Conservation (phyloP, 2,329 filamentous ascomycete genomes). For the Gnomoniopsis sp. region DNA sequence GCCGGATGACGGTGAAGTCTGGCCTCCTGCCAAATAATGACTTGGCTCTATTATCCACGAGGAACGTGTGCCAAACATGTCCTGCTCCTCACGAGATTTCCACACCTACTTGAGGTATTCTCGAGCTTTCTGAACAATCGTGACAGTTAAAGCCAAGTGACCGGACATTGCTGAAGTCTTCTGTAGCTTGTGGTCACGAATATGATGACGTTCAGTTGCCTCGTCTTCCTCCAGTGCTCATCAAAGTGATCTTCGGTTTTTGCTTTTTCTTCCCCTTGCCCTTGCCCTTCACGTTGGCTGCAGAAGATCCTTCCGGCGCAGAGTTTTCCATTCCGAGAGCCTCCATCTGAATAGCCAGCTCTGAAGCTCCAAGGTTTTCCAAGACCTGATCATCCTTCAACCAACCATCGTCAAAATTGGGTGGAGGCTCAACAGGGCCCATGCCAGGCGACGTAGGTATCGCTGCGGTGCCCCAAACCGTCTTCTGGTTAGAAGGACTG, state of each 20-base stretch:
- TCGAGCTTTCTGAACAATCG: neutral
- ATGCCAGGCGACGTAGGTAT: constrained; percentile 57
- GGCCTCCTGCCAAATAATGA: neutral
- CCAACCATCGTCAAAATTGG: constrained; percentile 71
- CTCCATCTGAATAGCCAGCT: constrained; percentile 58
- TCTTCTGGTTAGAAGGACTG: constrained; percentile 71
- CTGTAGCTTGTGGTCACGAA: neutral
- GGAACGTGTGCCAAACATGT: neutral
- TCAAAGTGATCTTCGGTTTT: constrained; percentile 69
- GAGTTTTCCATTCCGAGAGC: constrained; percentile 41
- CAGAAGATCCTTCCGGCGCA: constrained; percentile 18
- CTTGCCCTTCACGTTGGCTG: constrained; percentile 21
- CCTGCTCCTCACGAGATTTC: too few relatives aligned
- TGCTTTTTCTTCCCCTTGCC: constrained; percentile 61
- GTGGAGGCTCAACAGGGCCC: constrained; percentile 34
- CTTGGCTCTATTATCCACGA: neutral
- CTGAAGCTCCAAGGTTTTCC: constrained; percentile 60
- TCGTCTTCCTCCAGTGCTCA: constrained; percentile 62
- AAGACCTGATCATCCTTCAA: constrained; percentile 76
- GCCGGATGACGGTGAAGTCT: too few relatives aligned
- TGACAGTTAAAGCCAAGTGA: too few relatives aligned
- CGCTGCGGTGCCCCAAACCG: constrained; percentile 87
- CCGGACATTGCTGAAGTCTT: too few relatives aligned
- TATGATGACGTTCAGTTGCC: constrained; percentile 30
- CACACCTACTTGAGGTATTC: neutral